Conservation (phyloP, 2,329 filamentous ascomycete species). For the Furcasterigmium sp. region DNA sequence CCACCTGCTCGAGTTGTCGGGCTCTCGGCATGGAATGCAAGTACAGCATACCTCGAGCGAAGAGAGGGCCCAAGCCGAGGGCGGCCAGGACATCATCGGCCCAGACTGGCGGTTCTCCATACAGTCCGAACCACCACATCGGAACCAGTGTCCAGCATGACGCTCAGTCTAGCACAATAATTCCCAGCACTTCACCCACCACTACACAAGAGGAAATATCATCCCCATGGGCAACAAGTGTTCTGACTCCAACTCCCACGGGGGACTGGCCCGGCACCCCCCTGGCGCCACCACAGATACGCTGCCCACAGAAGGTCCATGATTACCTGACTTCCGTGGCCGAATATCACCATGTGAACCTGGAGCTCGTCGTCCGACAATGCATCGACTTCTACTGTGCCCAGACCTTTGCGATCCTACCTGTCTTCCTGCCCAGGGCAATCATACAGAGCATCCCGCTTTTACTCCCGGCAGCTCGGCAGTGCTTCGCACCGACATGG, state of each 20-base stretch:
- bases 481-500: not conserved
- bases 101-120: not conserved
- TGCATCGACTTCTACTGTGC: not conserved
- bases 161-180: too few species aligned
- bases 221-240: not conserved
- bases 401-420: not conserved
- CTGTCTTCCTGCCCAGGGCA: not conserved
- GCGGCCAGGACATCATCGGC: not conserved
- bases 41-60: slow-evolving; percentile 1
- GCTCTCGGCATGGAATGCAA: not conserved
- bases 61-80: slow-evolving; percentile 1
- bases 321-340: not conserved
- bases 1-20: not conserved
- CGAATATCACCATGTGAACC: not conserved
- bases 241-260: not conserved
- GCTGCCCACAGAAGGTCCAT: not conserved
- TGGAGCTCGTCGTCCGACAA: not conserved
- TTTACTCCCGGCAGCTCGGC: not conserved
- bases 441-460: not conserved
- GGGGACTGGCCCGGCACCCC: not conserved
- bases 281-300: not conserved
- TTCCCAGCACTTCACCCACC: too few species aligned
- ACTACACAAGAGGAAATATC: not conserved
- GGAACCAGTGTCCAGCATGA: too few species aligned
- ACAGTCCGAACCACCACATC: too few species aligned